Evolutionary conservation across 148 eudicot genomes (phyloP), one percentile per base, ranked within the genome.

Genomic region (Heliosperma pusillum): DNA sequence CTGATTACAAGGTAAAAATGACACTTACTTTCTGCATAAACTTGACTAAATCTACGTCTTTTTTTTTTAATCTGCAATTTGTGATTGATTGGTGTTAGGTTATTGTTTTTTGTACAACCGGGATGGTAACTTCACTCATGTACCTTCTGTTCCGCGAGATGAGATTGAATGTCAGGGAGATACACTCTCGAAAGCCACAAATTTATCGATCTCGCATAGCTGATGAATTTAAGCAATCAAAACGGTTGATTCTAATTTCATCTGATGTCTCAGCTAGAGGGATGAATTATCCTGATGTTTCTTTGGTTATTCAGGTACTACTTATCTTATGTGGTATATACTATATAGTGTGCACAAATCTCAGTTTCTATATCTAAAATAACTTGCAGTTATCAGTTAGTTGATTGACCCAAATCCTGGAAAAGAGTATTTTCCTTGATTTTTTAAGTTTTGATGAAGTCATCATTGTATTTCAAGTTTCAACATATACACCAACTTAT

Each of bases 211-310:
- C 91, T 40, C 92, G 93, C 61, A 74, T 92, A 75, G 77, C 88
- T 78, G 88, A 90, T 29, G 97, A 94, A 87, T 94, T 94, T 78
- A 94, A 83, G 86, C 93, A 89, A 74, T 80, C 92, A 26, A 94
- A 90, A 82, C 84, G 81, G 44, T 30, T 88, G 81, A 86, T 94
- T 80, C 85, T 94, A 11, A 74, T 94, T 61, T 81, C 98, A 36
- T 94, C 98, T 76, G 96, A 91, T 78, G 97, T 94, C 61, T 87
- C 96, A 66, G 83, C 97, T 77, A 94, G 93, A 76, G 98, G 97
- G 70, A 82, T 94, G 87, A 87, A 94, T 81, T 94, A 91, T 77
- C 98, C 97, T 62, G 97, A 94, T 84, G 96, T 94, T 77, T 90
- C 97, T 21, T 80, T 89, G 81, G 96, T 94, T 70, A 82, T 94